Conservation (phyloP, 371 early-diverging fungal species). For the Lichtheimia corymbifera region DNA sequence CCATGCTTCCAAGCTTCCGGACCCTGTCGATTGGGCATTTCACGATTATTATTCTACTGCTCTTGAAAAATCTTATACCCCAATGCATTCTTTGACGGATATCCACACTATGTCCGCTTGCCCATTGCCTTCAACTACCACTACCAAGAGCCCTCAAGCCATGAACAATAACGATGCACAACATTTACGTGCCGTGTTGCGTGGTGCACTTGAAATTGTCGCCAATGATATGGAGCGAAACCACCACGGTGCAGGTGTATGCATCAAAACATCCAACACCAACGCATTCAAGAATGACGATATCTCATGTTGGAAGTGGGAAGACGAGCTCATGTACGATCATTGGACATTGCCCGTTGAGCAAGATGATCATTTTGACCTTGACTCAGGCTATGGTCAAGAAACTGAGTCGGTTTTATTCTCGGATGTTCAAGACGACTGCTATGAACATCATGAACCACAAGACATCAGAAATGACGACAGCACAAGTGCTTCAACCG, state of each 20-base stretch:
- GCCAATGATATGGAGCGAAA: constrained; percentile 30
- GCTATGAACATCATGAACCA: not conserved
- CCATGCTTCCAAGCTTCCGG: constrained; percentile 33
- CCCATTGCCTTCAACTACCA: not conserved
- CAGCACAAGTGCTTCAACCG: constrained; percentile 1
- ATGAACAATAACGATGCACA: constrained; percentile 6
- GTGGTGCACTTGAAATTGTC: constrained; percentile 29
- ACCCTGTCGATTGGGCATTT: constrained; percentile 40
- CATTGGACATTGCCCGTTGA: not conserved
- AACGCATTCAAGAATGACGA: not conserved
- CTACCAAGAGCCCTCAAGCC: not conserved
- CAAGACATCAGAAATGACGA: not conserved
- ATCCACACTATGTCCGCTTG: constrained; percentile 9
- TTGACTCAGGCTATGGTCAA: not conserved
- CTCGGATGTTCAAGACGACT: constrained; percentile 1
- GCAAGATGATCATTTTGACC: not conserved
- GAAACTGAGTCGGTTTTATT: not conserved
- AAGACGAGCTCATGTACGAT: constrained; percentile 18
- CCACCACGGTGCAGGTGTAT: not conserved
- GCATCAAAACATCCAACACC: not conserved
- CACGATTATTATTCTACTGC: constrained; percentile 40
- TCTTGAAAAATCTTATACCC: constrained; percentile 26
- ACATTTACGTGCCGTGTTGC: constrained; percentile 26
- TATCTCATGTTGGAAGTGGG: constrained; percentile 16
- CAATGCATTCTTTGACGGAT: constrained; percentile 22